Base-by-base conservation (phyloP, 106 monocot genomes). In the Allium fistulosum region DNA sequence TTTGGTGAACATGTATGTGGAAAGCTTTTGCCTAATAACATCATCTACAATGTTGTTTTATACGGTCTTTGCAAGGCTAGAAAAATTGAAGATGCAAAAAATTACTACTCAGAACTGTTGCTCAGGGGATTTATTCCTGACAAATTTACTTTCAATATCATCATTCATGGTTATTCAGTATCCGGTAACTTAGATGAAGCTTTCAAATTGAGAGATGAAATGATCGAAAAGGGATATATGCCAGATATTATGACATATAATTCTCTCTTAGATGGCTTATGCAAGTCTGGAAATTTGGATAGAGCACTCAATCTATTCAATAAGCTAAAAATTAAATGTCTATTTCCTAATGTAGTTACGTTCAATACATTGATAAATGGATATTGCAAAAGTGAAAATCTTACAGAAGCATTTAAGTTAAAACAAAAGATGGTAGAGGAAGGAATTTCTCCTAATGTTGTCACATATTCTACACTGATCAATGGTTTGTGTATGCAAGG, bases 221-320 rank as follows among this genome's bases (percentile, higher is more conserved):
- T 96, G 95, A 61, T 86, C 15, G 78, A 14, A 58, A 81, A 67
- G 12, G 95, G 91, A 49, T 26, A 88, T 12, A 11, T 63, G 48
- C 91, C 95, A 28, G 76, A 80, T 65, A 74, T 96, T 71, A 79
- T 79, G 16, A 84, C 85, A 11, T 96, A 96, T 26, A 96, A 96
- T 88, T 73, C 95, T 67, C 88, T 96, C 18, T 81, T 96, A 13
- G 81, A 85, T 91, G 95, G 95, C 62, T 69, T 96, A n/a, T 91
- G 88, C 72, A 96, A 88, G 66, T 91, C 88, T 51, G 83, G 85
- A 51, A 85, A 91, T 76, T 49, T 91, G 57, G 79, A 84, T 51
- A 88, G 95, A 67, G 95, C 91, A 49, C 63, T 70, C 52, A 88
- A 80, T 63, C 91, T 96, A 61, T 96, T 88, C 66, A 55, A 77